phyloP scores from a whole-genome alignment of 2,329 filamentous ascomycete genomes.

The Colletotrichum scovillei region DNA sequence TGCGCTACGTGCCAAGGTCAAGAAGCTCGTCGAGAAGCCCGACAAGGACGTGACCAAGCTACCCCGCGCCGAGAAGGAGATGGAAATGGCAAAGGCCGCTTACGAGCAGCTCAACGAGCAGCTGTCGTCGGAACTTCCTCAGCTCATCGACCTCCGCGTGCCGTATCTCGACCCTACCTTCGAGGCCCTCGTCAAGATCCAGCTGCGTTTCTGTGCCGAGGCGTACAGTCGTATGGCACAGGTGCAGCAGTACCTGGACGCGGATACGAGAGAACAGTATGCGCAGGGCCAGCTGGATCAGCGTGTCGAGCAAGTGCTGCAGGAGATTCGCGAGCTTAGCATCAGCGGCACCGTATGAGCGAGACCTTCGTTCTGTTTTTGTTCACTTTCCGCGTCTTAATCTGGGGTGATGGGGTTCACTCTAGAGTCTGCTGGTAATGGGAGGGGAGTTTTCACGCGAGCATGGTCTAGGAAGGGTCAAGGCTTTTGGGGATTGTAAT shows the following conservation, averaged over 20 bases:
- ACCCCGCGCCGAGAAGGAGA: constrained; percentile 94
- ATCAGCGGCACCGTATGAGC: constrained; percentile 78
- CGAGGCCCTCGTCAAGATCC: constrained; percentile 98
- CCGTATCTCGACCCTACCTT: constrained; percentile 98
- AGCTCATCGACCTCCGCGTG: constrained; percentile 95
- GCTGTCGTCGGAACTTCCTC: constrained; percentile 89
- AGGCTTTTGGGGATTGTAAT: constrained; percentile 2
- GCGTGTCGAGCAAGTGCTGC: constrained; percentile 92
- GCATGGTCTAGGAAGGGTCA: neutral
- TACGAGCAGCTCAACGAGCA: constrained; percentile 99
- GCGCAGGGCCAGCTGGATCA: constrained; percentile 92
- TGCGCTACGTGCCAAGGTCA: constrained; percentile 93
- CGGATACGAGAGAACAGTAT: constrained; percentile 95
- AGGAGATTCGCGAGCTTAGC: constrained; percentile 96
- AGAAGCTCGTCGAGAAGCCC: constrained; percentile 96
- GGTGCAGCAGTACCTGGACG: constrained; percentile 97
- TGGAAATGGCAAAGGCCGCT: constrained; percentile 90
- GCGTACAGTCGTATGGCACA: constrained; percentile 98
- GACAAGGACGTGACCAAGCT: constrained; percentile 99
- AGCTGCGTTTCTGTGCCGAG: constrained; percentile 96
- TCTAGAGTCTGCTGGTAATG: constrained; percentile 9
- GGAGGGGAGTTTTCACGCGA: neutral
- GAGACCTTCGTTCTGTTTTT: neutral
- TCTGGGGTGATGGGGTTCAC: neutral
- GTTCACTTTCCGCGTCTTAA: neutral